These are phyloP conservation scores for Aspergillus sp. DNA, from an alignment of 2,329 filamentous ascomycete species.

Conservation along the genomic window DNA sequence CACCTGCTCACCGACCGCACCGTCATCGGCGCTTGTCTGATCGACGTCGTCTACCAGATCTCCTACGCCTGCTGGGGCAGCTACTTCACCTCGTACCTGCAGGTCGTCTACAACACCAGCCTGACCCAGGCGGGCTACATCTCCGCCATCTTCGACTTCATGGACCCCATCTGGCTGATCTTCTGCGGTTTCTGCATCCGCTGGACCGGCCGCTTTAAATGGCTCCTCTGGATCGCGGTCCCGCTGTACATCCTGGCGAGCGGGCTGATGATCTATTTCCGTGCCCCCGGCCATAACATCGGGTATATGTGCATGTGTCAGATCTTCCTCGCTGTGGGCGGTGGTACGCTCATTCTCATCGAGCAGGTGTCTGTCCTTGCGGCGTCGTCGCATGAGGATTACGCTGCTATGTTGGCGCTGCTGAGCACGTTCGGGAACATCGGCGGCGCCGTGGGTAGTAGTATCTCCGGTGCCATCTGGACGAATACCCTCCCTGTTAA, in stretches of 20 bases:
- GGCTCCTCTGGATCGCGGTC: conserved; percentile 48
- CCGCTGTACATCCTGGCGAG: conserved; percentile 50
- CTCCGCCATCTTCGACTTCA: conserved; percentile 53
- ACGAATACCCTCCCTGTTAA: conserved; percentile 33
- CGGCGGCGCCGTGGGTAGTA: conserved; percentile 33
- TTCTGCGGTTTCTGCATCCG: conserved; percentile 53
- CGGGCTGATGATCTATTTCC: conserved; percentile 54
- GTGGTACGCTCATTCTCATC: conserved; percentile 52
- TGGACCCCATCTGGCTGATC: conserved; percentile 55
- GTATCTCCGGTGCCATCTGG: conserved; percentile 35
- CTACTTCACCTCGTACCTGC: conserved; percentile 38
- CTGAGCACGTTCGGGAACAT: conserved; percentile 30
- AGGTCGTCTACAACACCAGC: conserved; percentile 35
- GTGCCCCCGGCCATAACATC: conserved; percentile 44
- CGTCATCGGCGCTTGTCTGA: conserved; percentile 26
- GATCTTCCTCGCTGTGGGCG: conserved; percentile 54
- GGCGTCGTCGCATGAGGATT: conserved; percentile 51
- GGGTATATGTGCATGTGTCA: conserved; percentile 57
- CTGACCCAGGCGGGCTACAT: conserved; percentile 37
- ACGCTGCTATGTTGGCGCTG: conserved; percentile 54
- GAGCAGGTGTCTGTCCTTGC: conserved; percentile 56
- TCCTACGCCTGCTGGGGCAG: conserved; percentile 26
- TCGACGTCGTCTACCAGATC: conserved; percentile 23
- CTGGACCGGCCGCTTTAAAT: conserved; percentile 52
- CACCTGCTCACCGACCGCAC: conserved; percentile 43